Percentiles rank a stretch among this genome's conserved stretches.
Conservation (phyloP, 495 filamentous ascomycete species). For the Podospora australis region DNA sequence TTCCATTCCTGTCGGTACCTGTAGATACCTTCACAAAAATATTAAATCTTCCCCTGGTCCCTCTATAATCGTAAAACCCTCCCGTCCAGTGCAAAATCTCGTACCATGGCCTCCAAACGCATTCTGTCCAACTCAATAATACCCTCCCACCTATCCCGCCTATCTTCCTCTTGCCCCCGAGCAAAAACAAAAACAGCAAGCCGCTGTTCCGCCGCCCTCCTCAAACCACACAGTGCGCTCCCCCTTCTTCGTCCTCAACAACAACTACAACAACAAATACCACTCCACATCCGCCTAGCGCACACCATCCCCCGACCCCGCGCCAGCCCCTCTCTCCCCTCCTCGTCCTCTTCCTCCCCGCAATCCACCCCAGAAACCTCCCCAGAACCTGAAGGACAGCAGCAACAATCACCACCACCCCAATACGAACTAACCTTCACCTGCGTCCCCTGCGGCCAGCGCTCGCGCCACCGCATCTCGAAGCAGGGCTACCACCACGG, state of each 20-base stretch:
- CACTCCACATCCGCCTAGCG: constrained; percentile 19
- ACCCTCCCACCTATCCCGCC: too few relatives aligned
- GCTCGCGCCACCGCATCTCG: constrained; percentile 70
- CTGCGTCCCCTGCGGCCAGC: constrained; percentile 72
- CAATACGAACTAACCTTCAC: constrained; percentile 85
- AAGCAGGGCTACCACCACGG: constrained; percentile 93
- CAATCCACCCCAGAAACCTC: not conserved
- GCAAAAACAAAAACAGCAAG: too few relatives aligned
- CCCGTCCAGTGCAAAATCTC: too few relatives aligned
- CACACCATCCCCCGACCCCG: constrained; percentile 34
- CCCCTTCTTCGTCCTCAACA: not conserved
- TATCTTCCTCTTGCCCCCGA: too few relatives aligned
- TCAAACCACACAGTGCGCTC: too few relatives aligned
- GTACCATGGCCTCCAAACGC: too few relatives aligned
- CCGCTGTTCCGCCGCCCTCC: too few relatives aligned
- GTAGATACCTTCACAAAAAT: too few relatives aligned
- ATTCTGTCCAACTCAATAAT: too few relatives aligned
- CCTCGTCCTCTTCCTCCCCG: constrained; percentile 21
- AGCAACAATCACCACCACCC: not conserved
- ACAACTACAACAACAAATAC: not conserved
- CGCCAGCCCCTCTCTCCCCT: constrained; percentile 19
- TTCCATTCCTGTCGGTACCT: too few relatives aligned
- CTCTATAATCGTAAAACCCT: too few relatives aligned
- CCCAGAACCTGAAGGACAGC: not conserved
- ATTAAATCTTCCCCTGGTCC: too few relatives aligned